phyloP scores from a whole-genome alignment of 768 basidiomycete genomes.

The Tricholoma bakamatsutake region DNA sequence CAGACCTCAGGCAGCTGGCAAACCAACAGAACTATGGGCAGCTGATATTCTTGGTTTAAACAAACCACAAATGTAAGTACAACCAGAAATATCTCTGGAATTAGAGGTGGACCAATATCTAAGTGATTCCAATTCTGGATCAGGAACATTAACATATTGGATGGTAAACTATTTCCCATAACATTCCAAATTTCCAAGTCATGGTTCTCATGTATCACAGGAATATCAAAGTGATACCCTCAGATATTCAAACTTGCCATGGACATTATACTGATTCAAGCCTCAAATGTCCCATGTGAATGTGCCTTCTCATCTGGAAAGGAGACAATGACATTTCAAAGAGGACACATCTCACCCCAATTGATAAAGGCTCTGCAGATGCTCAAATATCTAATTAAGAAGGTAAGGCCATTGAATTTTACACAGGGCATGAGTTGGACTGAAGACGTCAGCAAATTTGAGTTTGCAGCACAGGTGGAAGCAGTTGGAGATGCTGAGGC shows the following conservation, averaged over 20 bases:
- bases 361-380: constrained; percentile 10
- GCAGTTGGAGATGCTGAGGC: neutral
- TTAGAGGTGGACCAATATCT: constrained; percentile 1
- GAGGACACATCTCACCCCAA: neutral
- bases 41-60: constrained; percentile 1
- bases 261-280: constrained; percentile 7
- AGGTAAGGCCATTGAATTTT: neutral
- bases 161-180: neutral
- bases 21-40: neutral
- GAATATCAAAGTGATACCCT: neutral
- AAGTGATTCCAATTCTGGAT: neutral
- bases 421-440: too few species aligned
- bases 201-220: neutral
- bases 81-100: neutral
- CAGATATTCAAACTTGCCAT: constrained; percentile 1
- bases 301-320: constrained; percentile 9
- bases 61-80: neutral
- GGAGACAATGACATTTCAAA: constrained; percentile 6
- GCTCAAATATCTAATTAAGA: constrained; percentile 1
- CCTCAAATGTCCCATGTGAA: constrained; percentile 6
- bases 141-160: neutral
- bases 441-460: too few species aligned
- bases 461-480: neutral
- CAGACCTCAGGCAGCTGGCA: neutral
- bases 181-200: neutral